Evolutionary conservation across 768 basidiomycete species (phyloP).

Genomic region (Dendrothele bispora): DNA sequence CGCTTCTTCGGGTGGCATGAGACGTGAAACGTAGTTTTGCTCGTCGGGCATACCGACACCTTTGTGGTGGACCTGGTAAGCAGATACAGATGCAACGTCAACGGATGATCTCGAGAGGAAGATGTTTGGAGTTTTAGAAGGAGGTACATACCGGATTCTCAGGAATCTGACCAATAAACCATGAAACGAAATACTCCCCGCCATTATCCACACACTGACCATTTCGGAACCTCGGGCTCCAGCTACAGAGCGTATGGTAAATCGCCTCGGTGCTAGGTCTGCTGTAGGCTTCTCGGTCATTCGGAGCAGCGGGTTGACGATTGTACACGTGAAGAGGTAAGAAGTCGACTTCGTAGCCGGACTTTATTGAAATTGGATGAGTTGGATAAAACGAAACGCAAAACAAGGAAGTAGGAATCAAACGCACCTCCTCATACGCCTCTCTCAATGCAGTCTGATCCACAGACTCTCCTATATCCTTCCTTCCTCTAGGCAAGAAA

Average conservation of each 20-base stretch:
- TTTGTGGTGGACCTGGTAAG: slow-evolving; percentile 45
- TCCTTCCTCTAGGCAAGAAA: slow-evolving; percentile 66
- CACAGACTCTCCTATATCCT: slow-evolving; percentile 64
- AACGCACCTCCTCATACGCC: slow-evolving; percentile 63
- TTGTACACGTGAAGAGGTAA: slow-evolving; percentile 44
- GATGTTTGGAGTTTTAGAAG: not conserved
- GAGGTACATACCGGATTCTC: slow-evolving; percentile 47
- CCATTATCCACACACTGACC: slow-evolving; percentile 20
- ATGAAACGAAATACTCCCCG: slow-evolving; percentile 55
- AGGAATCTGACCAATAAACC: slow-evolving; percentile 55
- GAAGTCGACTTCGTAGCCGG: slow-evolving; percentile 48
- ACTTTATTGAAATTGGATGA: slow-evolving; percentile 29
- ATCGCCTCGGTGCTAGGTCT: slow-evolving; percentile 42
- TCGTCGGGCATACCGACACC: slow-evolving; percentile 64
- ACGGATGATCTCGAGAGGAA: too few relatives aligned
- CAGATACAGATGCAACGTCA: too few relatives aligned
- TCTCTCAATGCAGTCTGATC: slow-evolving; percentile 61
- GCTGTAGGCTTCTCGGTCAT: slow-evolving; percentile 2
- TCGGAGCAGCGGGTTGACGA: slow-evolving; percentile 40
- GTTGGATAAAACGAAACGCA: not conserved
- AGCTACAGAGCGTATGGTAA: slow-evolving; percentile 34
- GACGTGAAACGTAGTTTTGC: slow-evolving; percentile 41
- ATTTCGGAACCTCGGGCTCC: slow-evolving; percentile 17
- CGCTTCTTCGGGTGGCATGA: slow-evolving; percentile 48
- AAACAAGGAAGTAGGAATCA: not conserved